A percentile compares a stretch with the other conserved stretches of the same genome.
Conservation (phyloP, 2,329 filamentous ascomycete genomes). For the Raffaelea albimanens region DNA sequence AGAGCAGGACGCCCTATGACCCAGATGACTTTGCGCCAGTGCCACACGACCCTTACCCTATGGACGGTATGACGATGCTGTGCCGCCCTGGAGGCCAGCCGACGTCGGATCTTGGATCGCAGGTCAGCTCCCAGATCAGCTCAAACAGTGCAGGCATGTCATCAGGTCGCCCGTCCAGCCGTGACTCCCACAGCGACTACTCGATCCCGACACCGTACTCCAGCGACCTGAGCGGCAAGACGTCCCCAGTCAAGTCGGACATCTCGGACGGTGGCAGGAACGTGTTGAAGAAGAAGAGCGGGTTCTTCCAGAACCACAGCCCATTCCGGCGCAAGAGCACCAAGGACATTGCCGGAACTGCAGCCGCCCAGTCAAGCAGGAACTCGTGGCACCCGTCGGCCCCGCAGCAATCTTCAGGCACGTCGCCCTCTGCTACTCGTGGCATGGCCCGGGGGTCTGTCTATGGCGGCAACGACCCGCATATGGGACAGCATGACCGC, state of each 20-base stretch:
- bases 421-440: slow-evolving; percentile 6
- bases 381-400: slow-evolving; percentile 49
- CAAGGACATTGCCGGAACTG: slow-evolving; percentile 46
- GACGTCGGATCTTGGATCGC: slow-evolving; percentile 25
- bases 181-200: slow-evolving; percentile 84
- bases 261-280: slow-evolving; percentile 48
- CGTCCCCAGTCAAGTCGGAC: slow-evolving; percentile 58
- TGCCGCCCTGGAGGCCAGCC: slow-evolving; percentile 57
- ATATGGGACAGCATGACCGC: slow-evolving; percentile 24
- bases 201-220: slow-evolving; percentile 84
- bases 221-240: slow-evolving; percentile 63
- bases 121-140: slow-evolving; percentile 41
- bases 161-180: slow-evolving; percentile 67
- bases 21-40: slow-evolving; percentile 55
- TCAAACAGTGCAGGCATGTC: slow-evolving; percentile 26
- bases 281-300: slow-evolving; percentile 62
- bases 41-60: slow-evolving; percentile 87
- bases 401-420: slow-evolving; percentile 9
- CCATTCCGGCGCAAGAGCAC: slow-evolving; percentile 91
- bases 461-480: background rate
- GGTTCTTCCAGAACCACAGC: slow-evolving; percentile 87
- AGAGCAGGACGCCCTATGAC: slow-evolving; percentile 28
- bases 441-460: background rate
- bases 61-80: slow-evolving; percentile 96
- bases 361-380: slow-evolving; percentile 31